phyloP scores from a whole-genome alignment of 768 basidiomycete genomes.

The Lactarius indigo region DNA sequence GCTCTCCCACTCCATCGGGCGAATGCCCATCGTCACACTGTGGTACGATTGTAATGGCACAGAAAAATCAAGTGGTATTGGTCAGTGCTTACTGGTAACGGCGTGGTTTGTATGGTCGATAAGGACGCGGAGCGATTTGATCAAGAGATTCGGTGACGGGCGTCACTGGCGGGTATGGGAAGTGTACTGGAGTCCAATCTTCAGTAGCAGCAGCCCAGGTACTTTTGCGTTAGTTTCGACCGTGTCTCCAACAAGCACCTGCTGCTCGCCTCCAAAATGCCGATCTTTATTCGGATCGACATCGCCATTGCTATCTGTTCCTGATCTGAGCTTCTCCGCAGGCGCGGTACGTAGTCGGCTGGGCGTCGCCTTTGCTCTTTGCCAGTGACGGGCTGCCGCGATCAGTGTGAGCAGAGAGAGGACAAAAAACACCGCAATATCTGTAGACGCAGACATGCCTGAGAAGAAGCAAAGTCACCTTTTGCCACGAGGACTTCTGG shows the following conservation, averaged over 20 bases:
- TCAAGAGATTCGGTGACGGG: conserved; percentile 39
- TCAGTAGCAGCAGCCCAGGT: background rate
- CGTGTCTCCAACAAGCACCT: background rate
- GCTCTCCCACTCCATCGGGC: conserved; percentile 62
- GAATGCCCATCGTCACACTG: conserved; percentile 69
- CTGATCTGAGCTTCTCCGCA: background rate
- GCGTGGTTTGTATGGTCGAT: conserved; percentile 62
- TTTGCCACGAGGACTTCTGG: background rate
- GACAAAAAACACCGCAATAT: background rate
- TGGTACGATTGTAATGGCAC: background rate
- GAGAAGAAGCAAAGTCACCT: background rate
- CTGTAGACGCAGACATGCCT: background rate
- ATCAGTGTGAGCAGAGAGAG: conserved; percentile 4
- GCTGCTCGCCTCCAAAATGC: conserved; percentile 28
- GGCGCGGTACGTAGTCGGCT: background rate
- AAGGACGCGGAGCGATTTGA: conserved; percentile 54
- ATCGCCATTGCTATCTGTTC: background rate
- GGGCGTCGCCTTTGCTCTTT: background rate
- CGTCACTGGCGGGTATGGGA: conserved; percentile 49
- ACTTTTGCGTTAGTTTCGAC: background rate
- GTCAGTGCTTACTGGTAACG: conserved; percentile 47
- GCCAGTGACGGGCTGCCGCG: background rate
- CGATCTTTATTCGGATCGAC: conserved; percentile 27
- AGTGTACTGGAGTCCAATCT: conserved; percentile 54
- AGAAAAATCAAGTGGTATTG: background rate